Conservation (phyloP, 2,329 filamentous ascomycete genomes). For the Alternaria hordeiaustralica region DNA sequence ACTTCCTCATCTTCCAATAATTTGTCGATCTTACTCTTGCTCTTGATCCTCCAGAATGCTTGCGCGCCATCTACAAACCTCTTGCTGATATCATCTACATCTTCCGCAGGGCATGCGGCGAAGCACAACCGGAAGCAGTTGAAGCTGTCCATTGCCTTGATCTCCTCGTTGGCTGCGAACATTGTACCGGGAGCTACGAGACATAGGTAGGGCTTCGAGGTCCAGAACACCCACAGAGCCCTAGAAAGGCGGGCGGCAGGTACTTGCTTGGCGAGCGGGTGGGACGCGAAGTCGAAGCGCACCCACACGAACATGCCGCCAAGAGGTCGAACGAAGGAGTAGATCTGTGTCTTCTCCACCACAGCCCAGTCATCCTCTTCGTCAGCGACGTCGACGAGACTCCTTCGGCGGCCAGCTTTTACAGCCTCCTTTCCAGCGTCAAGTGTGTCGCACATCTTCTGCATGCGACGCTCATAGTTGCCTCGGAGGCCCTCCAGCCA, state of each 20-base stretch:
- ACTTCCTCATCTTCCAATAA: slow-evolving; percentile 54
- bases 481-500: slow-evolving; percentile 88
- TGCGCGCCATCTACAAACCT: slow-evolving; percentile 72
- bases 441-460: slow-evolving; percentile 74
- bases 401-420: slow-evolving; percentile 62
- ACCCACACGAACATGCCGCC: slow-evolving; percentile 96
- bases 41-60: slow-evolving; percentile 79
- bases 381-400: slow-evolving; percentile 35
- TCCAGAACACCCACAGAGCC: slow-evolving; percentile 75
- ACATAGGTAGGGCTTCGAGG: slow-evolving; percentile 71
- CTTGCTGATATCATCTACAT: slow-evolving; percentile 67
- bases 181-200: slow-evolving; percentile 74
- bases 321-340: slow-evolving; percentile 78
- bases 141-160: slow-evolving; percentile 67
- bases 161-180: slow-evolving; percentile 71
- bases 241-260: slow-evolving; percentile 65
- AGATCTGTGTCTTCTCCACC: slow-evolving; percentile 75
- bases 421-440: slow-evolving; percentile 71
- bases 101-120: slow-evolving; percentile 77
- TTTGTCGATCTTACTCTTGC: slow-evolving; percentile 69
- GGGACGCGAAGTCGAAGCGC: slow-evolving; percentile 71
- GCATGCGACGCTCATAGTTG: slow-evolving; percentile 85
- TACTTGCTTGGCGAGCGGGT: slow-evolving; percentile 69
- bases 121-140: slow-evolving; percentile 82
- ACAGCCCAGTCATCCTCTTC: slow-evolving; percentile 71